Evolutionary conservation across 2,329 filamentous ascomycete genomes (phyloP).

Genomic region (Rhinocladiella mackenziei): DNA sequence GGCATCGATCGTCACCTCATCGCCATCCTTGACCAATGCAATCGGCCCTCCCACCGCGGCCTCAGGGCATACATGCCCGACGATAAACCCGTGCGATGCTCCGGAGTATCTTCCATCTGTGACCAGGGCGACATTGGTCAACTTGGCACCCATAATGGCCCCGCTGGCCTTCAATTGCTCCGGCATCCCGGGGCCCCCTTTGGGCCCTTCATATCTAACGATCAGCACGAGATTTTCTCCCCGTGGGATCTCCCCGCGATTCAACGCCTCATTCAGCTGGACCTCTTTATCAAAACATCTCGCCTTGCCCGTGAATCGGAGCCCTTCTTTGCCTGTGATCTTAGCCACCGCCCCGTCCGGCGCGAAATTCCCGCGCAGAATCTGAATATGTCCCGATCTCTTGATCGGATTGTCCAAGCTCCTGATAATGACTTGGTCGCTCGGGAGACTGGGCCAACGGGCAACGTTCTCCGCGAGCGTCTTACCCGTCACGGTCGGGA

Average conservation of each 20-base stretch:
- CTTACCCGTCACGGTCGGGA: conserved; percentile 78
- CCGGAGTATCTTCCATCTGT: conserved; percentile 89
- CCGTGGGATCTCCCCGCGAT: conserved; percentile 63
- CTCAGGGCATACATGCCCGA: conserved; percentile 89
- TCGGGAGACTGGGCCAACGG: conserved; percentile 69
- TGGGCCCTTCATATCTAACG: conserved; percentile 89
- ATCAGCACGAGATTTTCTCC: conserved; percentile 82
- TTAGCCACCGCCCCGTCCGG: conserved; percentile 89
- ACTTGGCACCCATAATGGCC: conserved; percentile 85
- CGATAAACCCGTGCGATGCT: conserved; percentile 86
- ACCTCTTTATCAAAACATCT: conserved; percentile 84
- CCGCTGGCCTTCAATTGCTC: conserved; percentile 86
- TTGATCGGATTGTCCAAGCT: conserved; percentile 82
- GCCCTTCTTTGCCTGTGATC: conserved; percentile 92
- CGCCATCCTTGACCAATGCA: conserved; percentile 73
- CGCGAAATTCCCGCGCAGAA: conserved; percentile 81
- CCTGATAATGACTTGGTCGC: conserved; percentile 77
- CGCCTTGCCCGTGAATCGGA: conserved; percentile 73
- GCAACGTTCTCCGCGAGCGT: conserved; percentile 78
- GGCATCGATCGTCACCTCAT: conserved; percentile 81
- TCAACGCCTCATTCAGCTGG: conserved; percentile 70
- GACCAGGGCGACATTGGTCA: conserved; percentile 83
- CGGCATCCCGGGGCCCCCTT: conserved; percentile 92
- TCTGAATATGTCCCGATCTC: conserved; percentile 77
- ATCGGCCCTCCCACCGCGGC: conserved; percentile 86